Conservation (phyloP, 805 yeast genomes). For the Cyberlindnera saturnus region DNA sequence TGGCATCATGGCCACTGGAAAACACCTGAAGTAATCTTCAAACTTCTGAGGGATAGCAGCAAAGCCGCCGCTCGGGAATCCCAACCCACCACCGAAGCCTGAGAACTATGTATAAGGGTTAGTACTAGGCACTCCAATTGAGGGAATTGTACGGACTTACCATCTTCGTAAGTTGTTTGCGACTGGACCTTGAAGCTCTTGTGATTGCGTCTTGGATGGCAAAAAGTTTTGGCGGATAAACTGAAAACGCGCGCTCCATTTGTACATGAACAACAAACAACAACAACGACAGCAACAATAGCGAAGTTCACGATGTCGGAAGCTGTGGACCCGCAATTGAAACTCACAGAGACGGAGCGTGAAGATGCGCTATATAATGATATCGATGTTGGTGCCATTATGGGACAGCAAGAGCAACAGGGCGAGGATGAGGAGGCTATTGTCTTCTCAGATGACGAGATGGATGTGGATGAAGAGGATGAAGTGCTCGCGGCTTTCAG, state of each 20-base stretch:
- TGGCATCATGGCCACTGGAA: slow-evolving; percentile 83
- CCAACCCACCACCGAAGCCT: slow-evolving; percentile 26
- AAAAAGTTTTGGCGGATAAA: neutral
- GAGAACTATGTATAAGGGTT: slow-evolving; percentile 26
- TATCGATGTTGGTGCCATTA: slow-evolving; percentile 27
- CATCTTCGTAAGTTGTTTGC: neutral
- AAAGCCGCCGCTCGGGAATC: slow-evolving; percentile 20
- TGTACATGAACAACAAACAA: too few species aligned
- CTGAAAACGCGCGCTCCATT: neutral
- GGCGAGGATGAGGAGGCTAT: slow-evolving; percentile 4
- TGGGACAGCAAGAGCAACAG: slow-evolving; percentile 13
- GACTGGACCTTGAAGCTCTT: too few species aligned
- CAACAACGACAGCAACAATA: neutral
- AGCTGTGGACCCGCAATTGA: slow-evolving; percentile 8
- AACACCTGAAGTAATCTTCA: slow-evolving; percentile 87
- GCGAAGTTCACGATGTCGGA: neutral
- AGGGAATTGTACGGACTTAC: neutral
- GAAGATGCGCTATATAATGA: slow-evolving; percentile 18
- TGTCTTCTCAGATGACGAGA: slow-evolving; percentile 10
- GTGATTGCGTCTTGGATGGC: neutral
- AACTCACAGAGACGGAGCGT: neutral
- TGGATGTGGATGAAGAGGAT: slow-evolving; percentile 10
- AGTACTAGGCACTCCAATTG: neutral
- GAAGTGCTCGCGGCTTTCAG: slow-evolving; percentile 32
- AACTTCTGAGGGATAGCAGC: slow-evolving; percentile 41